Evolutionary conservation across 768 basidiomycete genomes (phyloP), one percentile per base, ranked within the genome.

Genomic region (Chlorophyllum brunneum): DNA sequence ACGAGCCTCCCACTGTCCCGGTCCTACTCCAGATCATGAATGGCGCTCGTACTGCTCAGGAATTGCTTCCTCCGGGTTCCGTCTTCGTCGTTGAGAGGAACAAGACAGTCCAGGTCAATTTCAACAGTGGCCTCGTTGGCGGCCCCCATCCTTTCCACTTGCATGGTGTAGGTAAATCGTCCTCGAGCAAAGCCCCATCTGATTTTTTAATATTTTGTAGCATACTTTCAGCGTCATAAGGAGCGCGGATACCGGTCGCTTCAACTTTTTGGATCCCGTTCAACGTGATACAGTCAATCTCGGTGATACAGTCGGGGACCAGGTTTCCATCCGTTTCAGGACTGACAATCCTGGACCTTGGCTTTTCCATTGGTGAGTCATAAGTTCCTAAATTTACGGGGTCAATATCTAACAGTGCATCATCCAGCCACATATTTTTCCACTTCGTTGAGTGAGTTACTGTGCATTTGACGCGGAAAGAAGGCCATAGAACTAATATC

Each of bases 331-430:
- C 37, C 78, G 85, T 4, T 88, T 85, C 68, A 65, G 65, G 24
- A 85, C 86, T 0, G 79, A 89, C 59, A 88, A 88, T 64, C 65
- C 85, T 2, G 87, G 86, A 3, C 79, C 80, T 6, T 85, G 81
- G 77, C 68, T 79, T 54, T 61, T 78, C 50, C 77, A 76, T 40
- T 75, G 70, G 70, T 58, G 37, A 11, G 51, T 52, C 5, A 7
- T 24, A 5, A 16, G n/a, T n/a, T n/a, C n/a, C n/a, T 34, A 24
- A 13, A 23, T 9, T 26, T 8, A 5, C 8, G 5, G 24, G 10
- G 7, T 26, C 5, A 26, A 11, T 27, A 24, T 13, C 5, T 13
- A 42, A 2, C 15, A 41, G 1, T 26, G 10, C 29, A 18, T 27
- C 45, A 18, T 31, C 13, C 33, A 29, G 56, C 15, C 56, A 56